Evolutionary conservation across 2,329 filamentous ascomycete genomes (phyloP), one percentile per base, ranked within the genome.

Genomic region (Talaromyces marneffei): DNA sequence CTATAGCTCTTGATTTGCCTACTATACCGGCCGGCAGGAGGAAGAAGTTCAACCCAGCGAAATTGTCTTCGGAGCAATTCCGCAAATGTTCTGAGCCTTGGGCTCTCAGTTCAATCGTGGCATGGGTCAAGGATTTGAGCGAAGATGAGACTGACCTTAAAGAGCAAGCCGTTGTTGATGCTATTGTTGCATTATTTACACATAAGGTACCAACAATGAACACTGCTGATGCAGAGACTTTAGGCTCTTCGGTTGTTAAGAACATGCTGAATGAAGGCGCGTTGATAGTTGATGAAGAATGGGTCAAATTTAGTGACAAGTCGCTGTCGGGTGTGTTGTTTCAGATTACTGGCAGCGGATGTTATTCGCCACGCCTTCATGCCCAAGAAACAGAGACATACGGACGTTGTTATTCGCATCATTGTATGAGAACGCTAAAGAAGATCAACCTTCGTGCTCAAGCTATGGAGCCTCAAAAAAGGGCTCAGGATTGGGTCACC

Each of bases 161-260:
- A 71, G 85, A 89, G 70, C 90, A 91, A 70, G 87, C 89, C 1
- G 87, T 99, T 57, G 88, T 91, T 62, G 92, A 97, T 67, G 92
- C 91, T 2, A 82, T 99, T 44, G 87, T 96, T 44, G 89, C 87
- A 31, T 80, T 99, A 6, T 97, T 99, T 73, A 96, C 91, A 1
- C 85, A 90, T 76, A 97, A 97, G 75, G 92, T 99, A 0, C 92
- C 94, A 0, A 99, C 92, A 0, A 97, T 99, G 91, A 97, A 99
- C 68, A 93, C 94, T 44, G 92, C 93, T 5, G 95, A 99, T 79
- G 94, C 94, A 0, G 94, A 99, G 73, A 88, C 87, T 0, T 80
- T 99, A 57, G 91, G 90, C 64, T 84, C 85, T 62, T 86, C 85
- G 42, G 90, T 96, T 0, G 87, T 96, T 2, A 81, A 86, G 59